phyloP scores from a whole-genome alignment of 768 basidiomycete species.

The Phallus indusiatus region DNA sequence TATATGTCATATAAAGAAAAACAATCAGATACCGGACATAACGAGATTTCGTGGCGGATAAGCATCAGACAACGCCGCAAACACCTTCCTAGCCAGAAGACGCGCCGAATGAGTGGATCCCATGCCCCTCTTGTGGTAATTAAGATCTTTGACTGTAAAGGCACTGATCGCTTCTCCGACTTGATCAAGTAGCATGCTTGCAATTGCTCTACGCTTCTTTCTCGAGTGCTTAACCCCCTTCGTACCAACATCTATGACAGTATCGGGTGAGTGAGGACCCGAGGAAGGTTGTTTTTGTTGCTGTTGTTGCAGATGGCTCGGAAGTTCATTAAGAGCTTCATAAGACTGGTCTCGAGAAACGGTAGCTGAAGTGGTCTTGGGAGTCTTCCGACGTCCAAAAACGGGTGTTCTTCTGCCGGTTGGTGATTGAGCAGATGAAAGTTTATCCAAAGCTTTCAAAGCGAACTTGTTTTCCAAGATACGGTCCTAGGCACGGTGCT shows the following conservation, averaged over 20 bases:
- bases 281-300: background rate
- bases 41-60: slow-evolving; percentile 50
- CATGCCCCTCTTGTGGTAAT: slow-evolving; percentile 44
- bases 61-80: slow-evolving; percentile 49
- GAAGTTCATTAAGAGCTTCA: slow-evolving; percentile 1
- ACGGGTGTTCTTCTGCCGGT: slow-evolving; percentile 24
- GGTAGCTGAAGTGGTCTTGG: background rate
- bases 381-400: slow-evolving; percentile 1
- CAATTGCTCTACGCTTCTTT: slow-evolving; percentile 40
- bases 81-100: slow-evolving; percentile 58
- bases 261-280: background rate
- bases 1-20: background rate
- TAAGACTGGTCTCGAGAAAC: background rate
- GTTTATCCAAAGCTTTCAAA: slow-evolving; percentile 57
- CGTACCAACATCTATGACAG: background rate
- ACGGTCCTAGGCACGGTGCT: slow-evolving; percentile 34
- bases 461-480: slow-evolving; percentile 61
- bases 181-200: slow-evolving; percentile 64
- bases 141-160: slow-evolving; percentile 59
- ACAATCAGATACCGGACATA: slow-evolving; percentile 45
- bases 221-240: background rate
- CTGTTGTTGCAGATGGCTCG: background rate
- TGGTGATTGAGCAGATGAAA: slow-evolving; percentile 53
- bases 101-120: slow-evolving; percentile 54
- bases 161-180: slow-evolving; percentile 59